Evolutionary conservation across 306 rosid species (phyloP).

Genomic region (Abrus precatorius): DNA sequence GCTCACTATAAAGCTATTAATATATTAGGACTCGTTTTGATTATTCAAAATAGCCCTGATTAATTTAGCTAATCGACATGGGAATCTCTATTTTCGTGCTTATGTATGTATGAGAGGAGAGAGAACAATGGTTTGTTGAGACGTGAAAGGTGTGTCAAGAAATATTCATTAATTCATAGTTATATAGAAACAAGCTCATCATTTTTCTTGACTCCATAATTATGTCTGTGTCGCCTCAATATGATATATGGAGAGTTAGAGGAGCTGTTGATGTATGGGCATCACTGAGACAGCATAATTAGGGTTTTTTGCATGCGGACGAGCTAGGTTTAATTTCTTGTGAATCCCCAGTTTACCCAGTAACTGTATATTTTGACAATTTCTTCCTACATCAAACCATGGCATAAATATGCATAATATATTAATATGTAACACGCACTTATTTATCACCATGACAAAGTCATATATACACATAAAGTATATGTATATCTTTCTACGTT

Average conservation of each 20-base stretch:
- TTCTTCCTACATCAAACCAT: conserved; percentile 2
- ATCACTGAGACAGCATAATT: conserved; percentile 52
- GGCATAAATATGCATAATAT: not conserved
- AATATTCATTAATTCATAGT: not conserved
- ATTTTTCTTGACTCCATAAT: conserved; percentile 47
- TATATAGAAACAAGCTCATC: conserved; percentile 24
- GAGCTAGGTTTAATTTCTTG: conserved; percentile 26
- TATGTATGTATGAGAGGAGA: not conserved
- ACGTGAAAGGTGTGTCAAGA: not conserved
- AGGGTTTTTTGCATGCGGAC: conserved; percentile 51
- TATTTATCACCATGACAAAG: not conserved
- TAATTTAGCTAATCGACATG: not conserved
- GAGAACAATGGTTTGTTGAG: conserved; percentile 19
- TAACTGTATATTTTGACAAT: not conserved
- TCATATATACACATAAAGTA: not conserved
- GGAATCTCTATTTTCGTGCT: not conserved
- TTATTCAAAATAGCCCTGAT: not conserved
- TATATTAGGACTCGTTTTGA: not conserved
- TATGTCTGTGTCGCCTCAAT: conserved; percentile 41
- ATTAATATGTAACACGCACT: not conserved
- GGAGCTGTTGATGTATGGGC: conserved; percentile 22
- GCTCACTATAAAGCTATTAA: too few relatives aligned
- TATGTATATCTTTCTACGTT: not conserved
- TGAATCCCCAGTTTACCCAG: not conserved
- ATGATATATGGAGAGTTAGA: conserved; percentile 30